Conservation (phyloP, 768 basidiomycete species). For the Tephrocybe rancida region DNA sequence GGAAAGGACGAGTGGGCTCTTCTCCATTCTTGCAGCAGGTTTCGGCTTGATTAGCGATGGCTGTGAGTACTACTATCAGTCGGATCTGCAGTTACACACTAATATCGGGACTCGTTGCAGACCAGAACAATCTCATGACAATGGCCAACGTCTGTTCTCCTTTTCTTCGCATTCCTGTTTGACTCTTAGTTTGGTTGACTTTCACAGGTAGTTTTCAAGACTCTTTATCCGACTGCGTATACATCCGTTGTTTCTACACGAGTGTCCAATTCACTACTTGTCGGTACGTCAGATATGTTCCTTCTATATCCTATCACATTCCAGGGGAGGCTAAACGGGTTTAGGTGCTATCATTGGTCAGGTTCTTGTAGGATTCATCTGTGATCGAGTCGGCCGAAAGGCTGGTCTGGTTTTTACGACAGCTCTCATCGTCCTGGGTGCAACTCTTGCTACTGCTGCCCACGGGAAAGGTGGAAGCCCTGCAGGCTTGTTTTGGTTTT, state of each 20-base stretch:
- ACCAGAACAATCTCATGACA: no score
- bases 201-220: no score
- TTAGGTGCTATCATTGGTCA: constrained; percentile 50
- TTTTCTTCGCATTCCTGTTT: no score
- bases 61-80: no score
- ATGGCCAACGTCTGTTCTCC: no score
- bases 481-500: constrained; percentile 71
- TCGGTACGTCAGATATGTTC: no score
- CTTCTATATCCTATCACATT: constrained; percentile 42
- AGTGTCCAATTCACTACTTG: constrained; percentile 70
- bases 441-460: constrained; percentile 68
- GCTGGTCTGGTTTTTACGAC: constrained; percentile 74
- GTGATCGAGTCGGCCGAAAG: constrained; percentile 75
- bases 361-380: constrained; percentile 64
- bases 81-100: no score
- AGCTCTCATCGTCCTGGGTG: constrained; percentile 67
- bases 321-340: not conserved
- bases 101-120: no score
- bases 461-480: constrained; percentile 59
- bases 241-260: constrained; percentile 64
- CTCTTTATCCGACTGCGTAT: constrained; percentile 64
- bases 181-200: no score
- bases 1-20: no score
- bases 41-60: no score
- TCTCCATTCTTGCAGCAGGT: no score